Base-by-base conservation (phyloP, 176 grass and related monocot species). In the Juncus inflexus region DNA sequence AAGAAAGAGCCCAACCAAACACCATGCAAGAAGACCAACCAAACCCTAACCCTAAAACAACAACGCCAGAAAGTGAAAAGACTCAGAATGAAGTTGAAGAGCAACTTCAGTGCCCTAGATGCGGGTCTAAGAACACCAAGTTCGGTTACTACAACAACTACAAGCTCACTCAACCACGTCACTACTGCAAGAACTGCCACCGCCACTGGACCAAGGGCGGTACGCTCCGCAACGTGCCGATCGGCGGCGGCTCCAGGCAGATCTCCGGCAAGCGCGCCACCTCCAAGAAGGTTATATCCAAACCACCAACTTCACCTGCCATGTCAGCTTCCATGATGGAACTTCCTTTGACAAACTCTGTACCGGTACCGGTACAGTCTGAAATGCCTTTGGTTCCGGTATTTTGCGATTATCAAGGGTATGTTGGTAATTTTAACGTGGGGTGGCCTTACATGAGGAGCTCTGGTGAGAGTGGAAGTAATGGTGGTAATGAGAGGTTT, bases 101-200 rank as follows among this genome's bases (percentile, higher is more conserved):
- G 67, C 40, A 85, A 42, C 62, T 79, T 9, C 50, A 72, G 0
- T 96, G 91, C 79, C 91, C 91, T 38, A 68, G 91, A 0, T 96
- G 91, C 84, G 66, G 90, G 4, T 96, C 87, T 52, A 70, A 68
- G 3, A 55, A 81, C 84, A 96, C 91, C 79, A 96, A 96, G 84
- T 96, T 96, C 87, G 90, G 91, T 70, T 96, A 96, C 82, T 96
- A 86, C 91, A 96, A 96, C 84, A 96, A 91, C 77, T 91, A 96
- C 87, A 96, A 88, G 76, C 73, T 77, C 3, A 35, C 79, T 4
- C 86, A 90, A 75, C 86, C 86, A n/a, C 86, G 86, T 10, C 42
- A 90, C 74, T 82, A 81, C 74, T 90, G 86, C 82, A 72, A 68
- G 61, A 53, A 45, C 16, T 90, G 86, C 75, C 86, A 82, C 51